Evolutionary conservation across 495 filamentous ascomycete species (phyloP).

Genomic region (Hypoxylon trugodes): DNA sequence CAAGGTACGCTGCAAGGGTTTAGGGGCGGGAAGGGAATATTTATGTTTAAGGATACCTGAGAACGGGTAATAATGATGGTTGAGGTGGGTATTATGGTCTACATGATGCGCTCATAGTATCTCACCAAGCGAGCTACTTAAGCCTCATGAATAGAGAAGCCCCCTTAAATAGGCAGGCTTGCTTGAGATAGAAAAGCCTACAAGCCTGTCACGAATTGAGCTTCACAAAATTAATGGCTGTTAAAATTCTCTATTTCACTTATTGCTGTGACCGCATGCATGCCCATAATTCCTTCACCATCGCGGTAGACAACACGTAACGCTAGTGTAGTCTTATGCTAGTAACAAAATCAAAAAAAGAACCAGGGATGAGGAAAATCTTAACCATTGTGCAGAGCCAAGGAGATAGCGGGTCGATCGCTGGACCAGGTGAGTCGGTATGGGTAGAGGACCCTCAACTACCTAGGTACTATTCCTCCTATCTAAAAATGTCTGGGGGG

Average conservation of each 20-base stretch:
- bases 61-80: neutral
- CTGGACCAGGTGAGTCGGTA: no score
- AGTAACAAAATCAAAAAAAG: neutral
- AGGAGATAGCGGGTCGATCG: no score
- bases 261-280: slow-evolving; percentile 20
- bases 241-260: slow-evolving; percentile 10
- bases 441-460: no score
- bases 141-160: no score
- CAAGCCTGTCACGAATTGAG: neutral
- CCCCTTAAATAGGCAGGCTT: neutral
- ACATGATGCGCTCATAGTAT: neutral
- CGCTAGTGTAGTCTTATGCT: slow-evolving; percentile 20
- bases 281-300: slow-evolving; percentile 1
- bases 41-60: slow-evolving; percentile 71
- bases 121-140: no score
- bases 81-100: neutral
- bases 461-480: no score
- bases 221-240: neutral
- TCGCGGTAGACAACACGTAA: slow-evolving; percentile 7
- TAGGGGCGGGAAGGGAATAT: slow-evolving; percentile 85
- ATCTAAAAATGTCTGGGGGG: neutral
- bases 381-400: neutral
- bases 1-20: slow-evolving; percentile 81
- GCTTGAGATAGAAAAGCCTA: neutral
- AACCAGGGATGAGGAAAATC: neutral